Evolutionary conservation across 2,329 filamentous ascomycete genomes (phyloP).

Genomic region (Ascocoryne sarcoides): DNA sequence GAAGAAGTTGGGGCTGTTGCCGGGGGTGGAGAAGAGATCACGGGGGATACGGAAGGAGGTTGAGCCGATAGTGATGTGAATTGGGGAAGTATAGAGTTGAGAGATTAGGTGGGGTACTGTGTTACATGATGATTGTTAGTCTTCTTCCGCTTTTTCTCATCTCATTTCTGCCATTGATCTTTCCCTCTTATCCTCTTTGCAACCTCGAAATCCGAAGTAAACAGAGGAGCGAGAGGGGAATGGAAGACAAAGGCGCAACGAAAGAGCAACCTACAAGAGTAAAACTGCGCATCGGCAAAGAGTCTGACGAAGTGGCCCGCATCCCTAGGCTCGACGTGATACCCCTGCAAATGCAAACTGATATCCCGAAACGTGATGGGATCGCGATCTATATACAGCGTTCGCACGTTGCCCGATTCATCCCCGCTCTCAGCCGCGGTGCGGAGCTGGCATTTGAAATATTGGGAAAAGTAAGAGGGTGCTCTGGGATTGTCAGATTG

Average conservation of each 20-base stretch:
- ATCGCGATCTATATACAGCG: slow-evolving; percentile 91
- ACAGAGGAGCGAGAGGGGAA: no score
- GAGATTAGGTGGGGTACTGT: slow-evolving; percentile 80
- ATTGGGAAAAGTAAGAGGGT: slow-evolving; percentile 92
- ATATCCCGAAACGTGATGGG: slow-evolving; percentile 85
- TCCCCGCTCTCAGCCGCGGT: slow-evolving; percentile 45
- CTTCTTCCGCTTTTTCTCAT: no score
- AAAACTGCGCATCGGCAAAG: slow-evolving; percentile 93
- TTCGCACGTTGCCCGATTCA: slow-evolving; percentile 45
- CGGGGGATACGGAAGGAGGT: slow-evolving; percentile 83
- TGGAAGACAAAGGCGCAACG: background rate
- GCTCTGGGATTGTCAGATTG: slow-evolving; percentile 54
- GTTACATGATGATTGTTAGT: no score
- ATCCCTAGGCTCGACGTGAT: slow-evolving; percentile 74
- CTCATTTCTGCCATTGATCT: no score
- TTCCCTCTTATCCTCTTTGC: no score
- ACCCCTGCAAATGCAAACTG: slow-evolving; percentile 82
- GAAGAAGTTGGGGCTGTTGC: slow-evolving; percentile 95
- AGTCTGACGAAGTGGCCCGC: slow-evolving; percentile 83
- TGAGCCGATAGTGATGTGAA: slow-evolving; percentile 85
- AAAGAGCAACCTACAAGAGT: slow-evolving; percentile 55
- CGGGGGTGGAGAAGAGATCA: slow-evolving; percentile 74
- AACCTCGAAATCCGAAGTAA: background rate
- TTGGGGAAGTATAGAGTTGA: slow-evolving; percentile 83
- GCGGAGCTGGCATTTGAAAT: slow-evolving; percentile 76